Percentiles rank a stretch among this genome's conserved stretches.
Evolutionary conservation across 768 basidiomycete species (phyloP).

Genomic region (Amylocystis lapponica): DNA sequence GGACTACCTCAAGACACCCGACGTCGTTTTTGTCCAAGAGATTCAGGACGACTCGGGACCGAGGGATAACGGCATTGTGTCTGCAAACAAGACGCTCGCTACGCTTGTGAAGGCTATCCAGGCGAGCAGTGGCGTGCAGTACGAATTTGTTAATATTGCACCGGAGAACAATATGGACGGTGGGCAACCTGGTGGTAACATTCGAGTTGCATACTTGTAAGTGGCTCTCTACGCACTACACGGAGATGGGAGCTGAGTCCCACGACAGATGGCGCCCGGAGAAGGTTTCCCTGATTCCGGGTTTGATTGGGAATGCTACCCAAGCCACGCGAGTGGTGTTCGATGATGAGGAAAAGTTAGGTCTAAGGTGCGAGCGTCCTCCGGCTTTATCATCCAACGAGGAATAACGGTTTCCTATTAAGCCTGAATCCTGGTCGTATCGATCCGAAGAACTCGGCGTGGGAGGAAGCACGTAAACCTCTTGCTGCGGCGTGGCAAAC

Average conservation of each 20-base stretch:
- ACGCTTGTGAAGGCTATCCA: constrained; percentile 45
- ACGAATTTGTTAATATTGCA: constrained; percentile 43
- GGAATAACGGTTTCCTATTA: not conserved
- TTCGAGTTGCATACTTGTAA: constrained; percentile 52
- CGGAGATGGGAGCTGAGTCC: constrained; percentile 1
- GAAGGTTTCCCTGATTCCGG: constrained; percentile 40
- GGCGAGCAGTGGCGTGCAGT: constrained; percentile 31
- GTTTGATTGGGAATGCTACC: constrained; percentile 42
- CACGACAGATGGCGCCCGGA: constrained; percentile 39
- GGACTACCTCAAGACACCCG: constrained; percentile 42
- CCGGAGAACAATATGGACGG: constrained; percentile 53
- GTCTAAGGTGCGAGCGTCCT: constrained; percentile 33
- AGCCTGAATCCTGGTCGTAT: constrained; percentile 62
- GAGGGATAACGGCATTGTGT: constrained; percentile 47
- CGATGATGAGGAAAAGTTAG: constrained; percentile 27
- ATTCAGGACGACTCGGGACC: constrained; percentile 55
- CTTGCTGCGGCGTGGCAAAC: constrained; percentile 54
- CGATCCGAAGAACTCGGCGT: constrained; percentile 49
- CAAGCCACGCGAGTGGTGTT: constrained; percentile 36
- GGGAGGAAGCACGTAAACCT: constrained; percentile 54
- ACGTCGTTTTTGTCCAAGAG: constrained; percentile 60
- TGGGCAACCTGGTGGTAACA: constrained; percentile 58
- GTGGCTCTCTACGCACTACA: constrained; percentile 14
- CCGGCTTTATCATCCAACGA: not conserved
- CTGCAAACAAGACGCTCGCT: constrained; percentile 46